Evolutionary conservation across 2,329 filamentous ascomycete genomes (phyloP).

Genomic region (Fusarium sp.): DNA sequence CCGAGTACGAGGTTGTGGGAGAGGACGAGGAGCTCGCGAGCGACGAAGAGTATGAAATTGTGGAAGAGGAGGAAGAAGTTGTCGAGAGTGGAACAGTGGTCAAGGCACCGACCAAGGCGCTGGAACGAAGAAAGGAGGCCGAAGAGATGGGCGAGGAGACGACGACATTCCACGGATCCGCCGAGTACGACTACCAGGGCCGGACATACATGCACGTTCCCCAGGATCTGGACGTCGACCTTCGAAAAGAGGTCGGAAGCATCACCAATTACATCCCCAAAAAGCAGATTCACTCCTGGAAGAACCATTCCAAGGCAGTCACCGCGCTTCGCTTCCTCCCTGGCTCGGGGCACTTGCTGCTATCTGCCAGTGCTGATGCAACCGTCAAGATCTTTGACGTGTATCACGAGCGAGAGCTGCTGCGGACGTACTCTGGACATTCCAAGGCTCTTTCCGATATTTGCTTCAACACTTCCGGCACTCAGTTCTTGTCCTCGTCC

Average conservation of each 20-base stretch:
- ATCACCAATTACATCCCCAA: slow-evolving; percentile 92
- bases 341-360: slow-evolving; percentile 80
- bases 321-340: slow-evolving; percentile 93
- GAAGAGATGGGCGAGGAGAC: slow-evolving; percentile 75
- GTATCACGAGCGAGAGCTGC: slow-evolving; percentile 85
- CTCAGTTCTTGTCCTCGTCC: slow-evolving; percentile 86
- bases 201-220: slow-evolving; percentile 98
- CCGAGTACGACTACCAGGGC: slow-evolving; percentile 91
- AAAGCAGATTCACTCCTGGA: slow-evolving; percentile 91
- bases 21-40: slow-evolving; percentile 78
- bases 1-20: slow-evolving; percentile 75
- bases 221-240: slow-evolving; percentile 84
- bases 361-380: slow-evolving; percentile 88
- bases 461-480: slow-evolving; percentile 82
- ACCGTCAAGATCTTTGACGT: slow-evolving; percentile 95
- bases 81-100: slow-evolving; percentile 70
- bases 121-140: slow-evolving; percentile 64
- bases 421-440: slow-evolving; percentile 92
- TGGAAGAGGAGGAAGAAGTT: slow-evolving; percentile 74
- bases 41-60: slow-evolving; percentile 79
- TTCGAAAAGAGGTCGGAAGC: slow-evolving; percentile 80
- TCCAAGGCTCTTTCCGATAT: slow-evolving; percentile 89
- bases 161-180: slow-evolving; percentile 82
- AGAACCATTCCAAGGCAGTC: slow-evolving; percentile 81
- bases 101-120: slow-evolving; percentile 61